Base-by-base conservation (phyloP, 164 flowering plant species). In the Pachysandra terminalis region DNA sequence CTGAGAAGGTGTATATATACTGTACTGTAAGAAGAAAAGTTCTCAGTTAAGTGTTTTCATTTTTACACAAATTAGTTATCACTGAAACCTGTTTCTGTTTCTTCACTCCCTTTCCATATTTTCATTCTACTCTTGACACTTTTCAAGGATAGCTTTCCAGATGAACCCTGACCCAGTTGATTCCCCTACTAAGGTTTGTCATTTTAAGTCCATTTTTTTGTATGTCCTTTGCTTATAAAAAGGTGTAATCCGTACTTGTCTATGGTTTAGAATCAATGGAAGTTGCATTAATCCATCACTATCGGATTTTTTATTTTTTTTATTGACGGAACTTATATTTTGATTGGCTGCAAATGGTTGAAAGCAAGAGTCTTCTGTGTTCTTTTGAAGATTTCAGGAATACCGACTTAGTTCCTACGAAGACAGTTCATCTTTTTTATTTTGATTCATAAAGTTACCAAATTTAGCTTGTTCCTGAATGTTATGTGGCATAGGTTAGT, bases 131-230 rank as follows among this genome's bases (percentile, higher is more conserved):
- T n/a, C n/a, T n/a, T n/a, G n/a, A n/a, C n/a, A n/a, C 63, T 61
- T 74, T 28, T 70, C 48, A 25, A 68, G 62, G 52, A 32, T 81
- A 12, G 74, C 75, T 68, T 81, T 84, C 70, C 80, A 82, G 61
- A 27, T 77, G 0, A 74, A 69, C 56, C 78, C 83, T 32, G 32
- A 67, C 25, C 75, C 73, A 16, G 28, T 48, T 35, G 82, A 80
- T 66, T 54, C 78, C 35, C 64, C 81, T 23, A 19, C 81, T 24
- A 37, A 73, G 68, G 87, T 79, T 28, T n/a, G 63, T 25, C 45
- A 26, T 63, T 59, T 37, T 3, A 26, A 26, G 64, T 40, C 41
- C 45, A 35, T 48, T 51, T 70, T 19, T 51, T 23, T 51, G 26
- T 37, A 22, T 0, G 22, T 23, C 58, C 35, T 64, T 13, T 26